A percentile compares a stretch with the other conserved stretches of the same genome.
phyloP scores from a whole-genome alignment of 83 land plant genomes.

The Isoetes engelmannii region DNA sequence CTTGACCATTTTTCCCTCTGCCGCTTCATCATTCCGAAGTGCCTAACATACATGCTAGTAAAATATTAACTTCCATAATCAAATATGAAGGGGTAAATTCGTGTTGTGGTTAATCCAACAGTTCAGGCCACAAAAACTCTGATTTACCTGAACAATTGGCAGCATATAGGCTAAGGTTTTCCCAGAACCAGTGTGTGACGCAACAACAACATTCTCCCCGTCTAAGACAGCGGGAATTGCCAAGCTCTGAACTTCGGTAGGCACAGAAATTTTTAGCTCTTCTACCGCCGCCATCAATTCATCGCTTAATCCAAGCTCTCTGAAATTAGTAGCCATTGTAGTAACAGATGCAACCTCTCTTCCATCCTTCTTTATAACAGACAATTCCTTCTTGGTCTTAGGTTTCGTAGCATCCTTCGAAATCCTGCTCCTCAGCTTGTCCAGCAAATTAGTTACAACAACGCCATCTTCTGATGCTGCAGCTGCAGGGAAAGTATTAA shows the following conservation, averaged over 20 bases:
- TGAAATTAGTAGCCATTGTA: conserved; percentile 30
- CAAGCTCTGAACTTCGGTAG: conserved; percentile 89
- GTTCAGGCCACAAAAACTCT: background rate
- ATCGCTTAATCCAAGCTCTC: conserved; percentile 61
- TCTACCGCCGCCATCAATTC: conserved; percentile 63
- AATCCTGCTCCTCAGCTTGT: too few species aligned
- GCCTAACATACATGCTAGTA: too few species aligned
- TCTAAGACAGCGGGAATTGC: conserved; percentile 77
- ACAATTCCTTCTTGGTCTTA: too few species aligned
- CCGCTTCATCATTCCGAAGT: conserved; percentile 68
- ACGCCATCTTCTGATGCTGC: too few species aligned
- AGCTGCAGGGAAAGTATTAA: too few species aligned
- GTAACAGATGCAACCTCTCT: background rate
- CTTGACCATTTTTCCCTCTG: conserved; percentile 50
- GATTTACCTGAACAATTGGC: conserved; percentile 93
- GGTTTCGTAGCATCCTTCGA: too few species aligned
- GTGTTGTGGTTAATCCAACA: too few species aligned
- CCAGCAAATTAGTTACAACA: too few species aligned
- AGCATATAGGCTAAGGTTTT: conserved; percentile 94
- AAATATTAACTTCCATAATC: background rate
- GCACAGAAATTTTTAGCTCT: conserved; percentile 66
- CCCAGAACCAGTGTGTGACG: conserved; percentile 98
- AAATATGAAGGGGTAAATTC: background rate
- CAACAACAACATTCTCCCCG: conserved; percentile 76
- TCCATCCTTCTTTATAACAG: too few species aligned